Percentiles rank a stretch among this genome's conserved stretches.
These are phyloP conservation scores for Alternaria solani DNA, from an alignment of 2,329 filamentous ascomycete genomes.

Conservation along the genomic window DNA sequence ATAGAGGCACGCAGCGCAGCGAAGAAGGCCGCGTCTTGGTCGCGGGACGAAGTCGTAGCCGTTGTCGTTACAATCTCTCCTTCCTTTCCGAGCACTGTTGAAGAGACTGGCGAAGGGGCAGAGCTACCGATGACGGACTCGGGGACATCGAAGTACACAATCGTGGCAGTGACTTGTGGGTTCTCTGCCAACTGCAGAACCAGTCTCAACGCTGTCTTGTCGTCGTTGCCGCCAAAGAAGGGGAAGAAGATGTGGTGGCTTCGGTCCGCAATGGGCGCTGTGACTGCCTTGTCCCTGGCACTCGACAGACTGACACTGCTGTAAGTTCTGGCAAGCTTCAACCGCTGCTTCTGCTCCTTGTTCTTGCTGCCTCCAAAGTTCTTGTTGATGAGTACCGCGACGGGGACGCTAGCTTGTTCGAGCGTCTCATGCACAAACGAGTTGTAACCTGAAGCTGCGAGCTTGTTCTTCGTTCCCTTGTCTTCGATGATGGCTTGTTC, in stretches of 20 bases:
- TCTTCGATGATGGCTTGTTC: conserved; percentile 65
- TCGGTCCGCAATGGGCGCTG: conserved; percentile 68
- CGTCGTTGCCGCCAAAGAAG: conserved; percentile 85
- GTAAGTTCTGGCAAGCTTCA: conserved; percentile 37
- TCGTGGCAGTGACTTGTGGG: conserved; percentile 77
- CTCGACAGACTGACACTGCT: conserved; percentile 59
- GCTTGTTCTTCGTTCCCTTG: conserved; percentile 65
- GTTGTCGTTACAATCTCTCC: conserved; percentile 18
- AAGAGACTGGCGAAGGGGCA: conserved; percentile 11
- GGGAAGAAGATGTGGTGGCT: conserved; percentile 87
- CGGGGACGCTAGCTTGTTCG: conserved; percentile 68
- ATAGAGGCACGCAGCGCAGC: conserved; percentile 65
- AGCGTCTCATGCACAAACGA: conserved; percentile 77
- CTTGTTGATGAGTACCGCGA: conserved; percentile 82
- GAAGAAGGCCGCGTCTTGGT: conserved; percentile 65
- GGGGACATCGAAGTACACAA: conserved; percentile 66
- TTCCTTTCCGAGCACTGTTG: conserved; percentile 23
- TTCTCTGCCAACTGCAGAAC: conserved; percentile 86
- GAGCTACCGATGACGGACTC: conserved; percentile 28
- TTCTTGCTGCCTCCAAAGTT: conserved; percentile 64
- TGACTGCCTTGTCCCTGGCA: conserved; percentile 63
- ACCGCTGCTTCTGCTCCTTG: conserved; percentile 32
- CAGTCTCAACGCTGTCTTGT: conserved; percentile 78
- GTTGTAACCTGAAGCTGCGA: conserved; percentile 70
- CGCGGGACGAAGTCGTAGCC: conserved; percentile 28